Base-by-base conservation (phyloP, 441 rosid genomes). In the Bruguiera hainesii region DNA sequence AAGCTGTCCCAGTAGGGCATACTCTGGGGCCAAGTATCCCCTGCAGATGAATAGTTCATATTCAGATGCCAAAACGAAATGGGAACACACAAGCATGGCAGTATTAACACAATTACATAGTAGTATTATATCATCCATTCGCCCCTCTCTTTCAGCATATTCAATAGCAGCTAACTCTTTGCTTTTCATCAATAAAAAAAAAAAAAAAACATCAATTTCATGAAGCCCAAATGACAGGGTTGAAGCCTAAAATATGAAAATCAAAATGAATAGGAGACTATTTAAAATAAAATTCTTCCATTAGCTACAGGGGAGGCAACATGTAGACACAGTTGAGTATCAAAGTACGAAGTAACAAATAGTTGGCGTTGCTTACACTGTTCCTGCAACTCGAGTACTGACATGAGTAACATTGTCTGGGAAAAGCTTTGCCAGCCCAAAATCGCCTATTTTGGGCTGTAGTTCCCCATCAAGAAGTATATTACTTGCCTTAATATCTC, bases 1-100 rank as follows among this genome's bases (percentile, higher is more conserved):
- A 63, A 95, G 83, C 75, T 95, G 90, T 68, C 99, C 95, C 20
- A 88, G 73, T 65, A 83, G 78, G 15, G 98, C 99, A 73, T 95
- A 95, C 70, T 95, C 99, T 7, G 99, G 99, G 19, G 99, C 99
- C 77, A 91, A 81, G 79, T 95, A 95, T 75, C 99, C 99, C 60
- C 99, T 95, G 84, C 73, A 74, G 62, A 64, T 33, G 56, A 5
- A 30, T 9, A 65, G 51, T 46, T 20, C 48, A 42, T 42, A 70
- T 63, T 55, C 25, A 69, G 5, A n/a, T 31, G 35, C 29, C 29
- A 37, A 16, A 23, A 58, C 7, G 48, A 42, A 42, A 11, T 42
- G 5, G 48, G 5, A 42, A 42, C 48, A 42, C 48, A 42, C 18
- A 42, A 42, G 48, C 15, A 42, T 11, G 46, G 46, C 11, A 37